Base-by-base conservation (phyloP, 2,329 filamentous ascomycete species). In the Paraphoma chrysanthemicola region DNA sequence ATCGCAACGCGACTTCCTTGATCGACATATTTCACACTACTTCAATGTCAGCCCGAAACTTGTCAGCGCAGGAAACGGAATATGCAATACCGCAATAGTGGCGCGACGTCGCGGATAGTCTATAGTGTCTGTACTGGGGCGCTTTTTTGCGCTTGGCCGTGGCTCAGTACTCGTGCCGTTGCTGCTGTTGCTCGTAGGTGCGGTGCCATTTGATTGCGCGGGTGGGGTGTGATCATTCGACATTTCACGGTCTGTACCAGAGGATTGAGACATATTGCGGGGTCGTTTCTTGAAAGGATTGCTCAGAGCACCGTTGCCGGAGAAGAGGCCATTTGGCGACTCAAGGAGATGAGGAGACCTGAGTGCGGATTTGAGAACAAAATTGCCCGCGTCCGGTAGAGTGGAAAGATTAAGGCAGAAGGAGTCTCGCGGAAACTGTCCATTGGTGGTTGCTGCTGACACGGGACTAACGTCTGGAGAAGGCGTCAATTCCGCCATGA, bases 11-110 rank as follows among this genome's bases (percentile, higher is more conserved):
- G 90, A 92, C 72, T 93, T 93, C 66, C 90, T 85, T 36, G 90
- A 91, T 16, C 90, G 88, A 71, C 90, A 93, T 55, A 93, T 90
- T 72, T 93, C 90, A 76, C 90, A 93, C 90, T 92, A 58, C 12
- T 52, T 6, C 47, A n/a, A 18, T 14, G 69, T 76, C 60, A 77
- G 73, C 64, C 43, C 43, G 30, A 39, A 41, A 17, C 2, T 23
- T 29, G 16, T 23, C 4, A 23, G 31, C 17, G 11, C 6, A 16
- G 18, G 8, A 7, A 41, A 9, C 31, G 31, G 36, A 36, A 60
- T 48, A 8, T 49, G 60, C 33, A 58, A 53, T 75, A 78, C 77
- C 63, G 77, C 77, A 60, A 79, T 79, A 43, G 76, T 79, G 48
- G 77, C 77, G 47, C 77, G 72, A 42, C 76, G 67, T 47, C 77